Evolutionary conservation across 495 filamentous ascomycete species (phyloP).

Genomic region (Symbiotaphrina buchneri): DNA sequence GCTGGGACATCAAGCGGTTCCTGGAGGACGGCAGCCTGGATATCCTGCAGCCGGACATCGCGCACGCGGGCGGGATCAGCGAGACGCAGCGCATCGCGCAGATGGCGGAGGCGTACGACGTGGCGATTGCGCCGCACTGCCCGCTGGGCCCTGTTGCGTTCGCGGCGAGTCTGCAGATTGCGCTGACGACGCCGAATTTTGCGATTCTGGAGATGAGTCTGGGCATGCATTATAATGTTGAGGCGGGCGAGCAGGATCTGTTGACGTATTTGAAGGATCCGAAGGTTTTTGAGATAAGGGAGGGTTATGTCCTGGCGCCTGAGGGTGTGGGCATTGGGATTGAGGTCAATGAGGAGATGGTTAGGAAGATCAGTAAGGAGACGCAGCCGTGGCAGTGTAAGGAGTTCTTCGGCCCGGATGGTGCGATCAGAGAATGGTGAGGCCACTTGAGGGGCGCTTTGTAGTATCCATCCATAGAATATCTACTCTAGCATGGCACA

Average conservation of each 20-base stretch:
- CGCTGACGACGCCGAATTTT: conserved; percentile 41
- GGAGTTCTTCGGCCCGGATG: conserved; percentile 48
- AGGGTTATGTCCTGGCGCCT: conserved; percentile 41
- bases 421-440: conserved; percentile 51
- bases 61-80: conserved; percentile 54
- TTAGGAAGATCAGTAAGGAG: conserved; percentile 27
- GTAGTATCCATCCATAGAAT: no score
- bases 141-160: conserved; percentile 56
- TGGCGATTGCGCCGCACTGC: conserved; percentile 57
- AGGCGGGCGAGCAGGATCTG: conserved; percentile 38
- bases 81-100: conserved; percentile 48
- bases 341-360: conserved; percentile 47
- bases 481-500: no score
- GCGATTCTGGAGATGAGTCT: conserved; percentile 65
- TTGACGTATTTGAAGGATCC: conserved; percentile 42
- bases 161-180: conserved; percentile 50
- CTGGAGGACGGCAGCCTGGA: conserved; percentile 46
- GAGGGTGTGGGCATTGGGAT: conserved; percentile 48
- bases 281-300: conserved; percentile 36
- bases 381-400: conserved; percentile 32
- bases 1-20: conserved; percentile 60
- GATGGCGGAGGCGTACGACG: conserved; percentile 60
- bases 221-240: conserved; percentile 59
- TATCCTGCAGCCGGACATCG: conserved; percentile 56
- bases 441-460: no score